These are phyloP conservation scores for Paratrypanosoma confusum DNA, from an alignment of 208 protist genomes.

Conservation along the genomic window DNA sequence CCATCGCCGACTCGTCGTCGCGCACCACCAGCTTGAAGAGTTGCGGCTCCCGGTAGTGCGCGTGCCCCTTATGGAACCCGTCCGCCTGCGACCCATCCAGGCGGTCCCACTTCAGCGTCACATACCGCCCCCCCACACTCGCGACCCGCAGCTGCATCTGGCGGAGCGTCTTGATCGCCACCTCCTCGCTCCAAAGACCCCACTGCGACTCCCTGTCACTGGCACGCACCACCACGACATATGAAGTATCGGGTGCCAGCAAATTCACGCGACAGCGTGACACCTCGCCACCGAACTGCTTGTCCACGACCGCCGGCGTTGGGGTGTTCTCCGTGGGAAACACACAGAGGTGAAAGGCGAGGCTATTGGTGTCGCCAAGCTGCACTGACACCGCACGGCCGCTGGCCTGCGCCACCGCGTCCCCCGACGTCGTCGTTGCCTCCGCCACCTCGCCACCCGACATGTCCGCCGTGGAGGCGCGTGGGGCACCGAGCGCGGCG, in stretches of 20 bases:
- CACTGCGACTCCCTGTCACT: conserved; percentile 61
- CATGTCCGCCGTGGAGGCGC: background rate
- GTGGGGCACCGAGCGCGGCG: background rate
- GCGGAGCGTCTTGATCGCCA: conserved; percentile 46
- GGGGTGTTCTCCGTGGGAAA: conserved; percentile 62
- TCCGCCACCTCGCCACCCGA: background rate
- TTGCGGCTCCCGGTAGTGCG: background rate
- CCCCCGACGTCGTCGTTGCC: background rate
- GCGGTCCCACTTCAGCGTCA: conserved; percentile 55
- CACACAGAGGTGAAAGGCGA: conserved; percentile 76
- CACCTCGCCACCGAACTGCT: conserved; percentile 72
- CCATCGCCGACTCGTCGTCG: conserved; percentile 7
- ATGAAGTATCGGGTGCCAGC: conserved; percentile 53
- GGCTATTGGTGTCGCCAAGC: conserved; percentile 51
- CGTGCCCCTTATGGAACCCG: background rate
- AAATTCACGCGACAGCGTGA: conserved; percentile 35
- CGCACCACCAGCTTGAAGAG: conserved; percentile 11
- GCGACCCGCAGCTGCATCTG: conserved; percentile 34
- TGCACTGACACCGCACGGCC: conserved; percentile 11
- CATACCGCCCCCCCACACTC: conserved; percentile 70
- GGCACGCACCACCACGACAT: conserved; percentile 71
- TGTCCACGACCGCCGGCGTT: conserved; percentile 69
- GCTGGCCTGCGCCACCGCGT: background rate
- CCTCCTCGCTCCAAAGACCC: conserved; percentile 83
- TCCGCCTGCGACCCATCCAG: conserved; percentile 18